These are phyloP conservation scores for Saccharomycopsis amapae DNA, from an alignment of 805 yeast species.

Conservation along the genomic window DNA sequence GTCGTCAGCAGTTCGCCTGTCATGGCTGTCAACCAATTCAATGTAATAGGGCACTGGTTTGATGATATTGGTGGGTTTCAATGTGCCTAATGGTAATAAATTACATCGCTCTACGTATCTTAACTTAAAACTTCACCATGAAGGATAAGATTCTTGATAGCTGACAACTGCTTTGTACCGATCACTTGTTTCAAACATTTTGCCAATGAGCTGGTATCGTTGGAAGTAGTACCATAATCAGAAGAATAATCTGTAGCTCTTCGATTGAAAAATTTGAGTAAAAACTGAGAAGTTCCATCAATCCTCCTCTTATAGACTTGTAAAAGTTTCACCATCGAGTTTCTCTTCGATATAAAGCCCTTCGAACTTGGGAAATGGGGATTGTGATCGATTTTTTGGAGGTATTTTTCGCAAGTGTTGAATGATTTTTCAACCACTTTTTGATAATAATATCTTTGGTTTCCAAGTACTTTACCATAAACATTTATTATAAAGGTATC, in stretches of 20 bases:
- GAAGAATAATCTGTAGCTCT: slow-evolving; percentile 66
- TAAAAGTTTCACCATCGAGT: slow-evolving; percentile 87
- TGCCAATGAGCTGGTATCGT: slow-evolving; percentile 46
- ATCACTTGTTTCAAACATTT: slow-evolving; percentile 39
- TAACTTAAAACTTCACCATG: slow-evolving; percentile 95
- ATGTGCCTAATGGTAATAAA: slow-evolving; percentile 77
- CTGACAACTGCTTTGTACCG: slow-evolving; percentile 17
- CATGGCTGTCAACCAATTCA: slow-evolving; percentile 38
- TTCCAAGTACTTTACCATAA: too few relatives aligned
- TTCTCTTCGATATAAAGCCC: slow-evolving; percentile 77
- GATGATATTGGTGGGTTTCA: slow-evolving; percentile 60
- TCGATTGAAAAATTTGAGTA: slow-evolving; percentile 51
- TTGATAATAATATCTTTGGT: slow-evolving; percentile 42
- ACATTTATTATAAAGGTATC: too few relatives aligned
- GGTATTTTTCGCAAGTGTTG: too few relatives aligned
- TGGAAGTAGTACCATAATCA: slow-evolving; percentile 56
- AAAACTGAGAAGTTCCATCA: slow-evolving; percentile 11
- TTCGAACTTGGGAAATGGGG: too few relatives aligned
- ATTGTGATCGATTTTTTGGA: too few relatives aligned
- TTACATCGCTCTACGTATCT: slow-evolving; percentile 48
- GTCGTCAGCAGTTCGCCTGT: slow-evolving; percentile 41
- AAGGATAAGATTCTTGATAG: slow-evolving; percentile 36
- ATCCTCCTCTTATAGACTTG: slow-evolving; percentile 57
- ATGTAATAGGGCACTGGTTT: slow-evolving; percentile 36
- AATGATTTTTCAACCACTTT: slow-evolving; percentile 41